Percentiles rank a stretch among this genome's conserved stretches.
Evolutionary conservation across 352 stramenopile genomes (phyloP).

Genomic region (Phytophthora melonis): DNA sequence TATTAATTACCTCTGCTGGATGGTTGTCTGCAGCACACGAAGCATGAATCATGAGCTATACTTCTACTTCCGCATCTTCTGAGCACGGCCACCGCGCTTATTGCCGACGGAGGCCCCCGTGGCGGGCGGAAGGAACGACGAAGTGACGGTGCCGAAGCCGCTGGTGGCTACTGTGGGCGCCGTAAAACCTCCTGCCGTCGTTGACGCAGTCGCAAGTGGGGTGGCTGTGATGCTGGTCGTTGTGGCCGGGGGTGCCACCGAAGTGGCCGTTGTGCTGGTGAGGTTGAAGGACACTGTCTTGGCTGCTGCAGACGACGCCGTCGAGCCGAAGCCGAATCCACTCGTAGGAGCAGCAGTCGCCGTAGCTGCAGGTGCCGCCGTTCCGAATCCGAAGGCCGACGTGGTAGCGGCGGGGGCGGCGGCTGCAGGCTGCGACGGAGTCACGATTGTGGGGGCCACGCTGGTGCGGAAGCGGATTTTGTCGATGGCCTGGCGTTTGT

Average conservation of each 20-base stretch:
- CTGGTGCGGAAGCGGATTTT: slow-evolving; percentile 83
- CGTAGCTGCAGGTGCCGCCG: slow-evolving; percentile 21
- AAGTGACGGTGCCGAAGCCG: slow-evolving; percentile 56
- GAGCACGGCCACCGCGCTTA: slow-evolving; percentile 47
- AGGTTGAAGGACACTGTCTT: slow-evolving; percentile 78
- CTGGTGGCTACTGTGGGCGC: slow-evolving; percentile 42
- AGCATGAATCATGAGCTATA: neutral
- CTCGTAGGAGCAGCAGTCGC: slow-evolving; percentile 25
- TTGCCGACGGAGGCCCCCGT: slow-evolving; percentile 26
- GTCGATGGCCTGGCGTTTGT: slow-evolving; percentile 71
- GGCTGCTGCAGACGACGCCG: slow-evolving; percentile 37
- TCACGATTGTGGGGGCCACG: slow-evolving; percentile 74
- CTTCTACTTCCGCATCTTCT: slow-evolving; percentile 61
- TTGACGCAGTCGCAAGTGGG: slow-evolving; percentile 15
- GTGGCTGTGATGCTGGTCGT: slow-evolving; percentile 34
- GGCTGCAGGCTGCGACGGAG: slow-evolving; percentile 23
- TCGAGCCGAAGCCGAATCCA: slow-evolving; percentile 53
- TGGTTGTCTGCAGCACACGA: neutral
- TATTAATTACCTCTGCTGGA: slow-evolving; percentile 23
- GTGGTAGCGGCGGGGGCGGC: slow-evolving; percentile 29
- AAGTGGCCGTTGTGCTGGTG: slow-evolving; percentile 39
- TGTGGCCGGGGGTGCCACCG: slow-evolving; percentile 31
- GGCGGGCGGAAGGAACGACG: slow-evolving; percentile 55
- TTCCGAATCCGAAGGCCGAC: slow-evolving; percentile 60
- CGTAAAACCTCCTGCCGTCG: slow-evolving; percentile 42